These are phyloP conservation scores for Rhododendron henanense DNA, from an alignment of 148 eudicot genomes.

Conservation along the genomic window DNA sequence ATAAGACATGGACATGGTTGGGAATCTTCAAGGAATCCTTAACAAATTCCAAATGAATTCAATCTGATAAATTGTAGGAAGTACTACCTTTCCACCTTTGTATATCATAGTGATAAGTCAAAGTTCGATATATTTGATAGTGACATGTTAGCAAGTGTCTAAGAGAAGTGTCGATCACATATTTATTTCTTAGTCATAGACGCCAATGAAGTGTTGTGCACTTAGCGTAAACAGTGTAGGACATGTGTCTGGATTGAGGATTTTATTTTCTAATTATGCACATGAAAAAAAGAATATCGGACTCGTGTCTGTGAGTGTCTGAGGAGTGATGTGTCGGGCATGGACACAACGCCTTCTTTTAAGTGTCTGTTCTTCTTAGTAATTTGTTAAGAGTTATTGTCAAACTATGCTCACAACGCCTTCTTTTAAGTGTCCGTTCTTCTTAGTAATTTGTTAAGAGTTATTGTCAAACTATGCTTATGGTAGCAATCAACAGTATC, in stretches of 20 bases:
- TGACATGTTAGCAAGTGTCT: background rate
- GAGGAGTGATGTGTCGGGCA: background rate
- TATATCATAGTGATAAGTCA: background rate
- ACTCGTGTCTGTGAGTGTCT: background rate
- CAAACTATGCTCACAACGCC: background rate
- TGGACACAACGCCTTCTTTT: background rate
- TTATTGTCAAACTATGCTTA: background rate
- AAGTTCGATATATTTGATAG: background rate
- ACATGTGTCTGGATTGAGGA: background rate
- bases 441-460: background rate
- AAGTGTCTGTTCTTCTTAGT: background rate
- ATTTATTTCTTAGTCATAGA: no score
- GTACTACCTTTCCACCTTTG: background rate
- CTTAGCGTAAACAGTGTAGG: no score
- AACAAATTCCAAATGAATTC: background rate
- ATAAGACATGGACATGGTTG: background rate
- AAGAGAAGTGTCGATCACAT: no score
- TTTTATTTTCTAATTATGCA: background rate
- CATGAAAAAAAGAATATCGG: no score
- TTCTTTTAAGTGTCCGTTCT: no score
- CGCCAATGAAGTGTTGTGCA: no score
- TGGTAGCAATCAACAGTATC: background rate
- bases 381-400: background rate
- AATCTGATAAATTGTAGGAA: no score
- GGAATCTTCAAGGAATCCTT: background rate